These are phyloP conservation scores for Powellomyces hirtus DNA, from an alignment of 192 early-diverging fungal species.

Conservation along the genomic window DNA sequence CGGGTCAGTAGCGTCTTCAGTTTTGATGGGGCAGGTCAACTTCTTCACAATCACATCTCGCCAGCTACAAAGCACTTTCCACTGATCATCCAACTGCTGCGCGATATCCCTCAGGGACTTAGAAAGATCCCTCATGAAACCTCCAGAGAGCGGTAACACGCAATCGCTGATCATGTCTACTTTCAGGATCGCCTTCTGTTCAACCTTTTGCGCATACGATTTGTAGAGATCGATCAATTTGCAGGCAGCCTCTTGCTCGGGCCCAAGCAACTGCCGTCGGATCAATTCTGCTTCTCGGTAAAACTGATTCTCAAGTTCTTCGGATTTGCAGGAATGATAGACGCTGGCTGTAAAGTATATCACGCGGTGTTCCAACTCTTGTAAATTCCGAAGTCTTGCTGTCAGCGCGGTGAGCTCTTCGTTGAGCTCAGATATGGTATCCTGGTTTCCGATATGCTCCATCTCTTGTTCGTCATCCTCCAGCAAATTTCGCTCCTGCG, in stretches of 20 bases:
- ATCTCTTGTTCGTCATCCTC: not conserved
- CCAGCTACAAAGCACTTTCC: constrained; percentile 20
- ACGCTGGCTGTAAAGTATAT: constrained; percentile 61
- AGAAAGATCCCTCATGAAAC: not conserved
- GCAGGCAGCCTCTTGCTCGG: constrained; percentile 1
- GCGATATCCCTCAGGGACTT: not conserved
- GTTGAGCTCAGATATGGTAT: not conserved
- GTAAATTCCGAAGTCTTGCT: not conserved
- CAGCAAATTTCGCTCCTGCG: not conserved
- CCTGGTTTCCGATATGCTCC: not conserved
- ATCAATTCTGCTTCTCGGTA: constrained; percentile 36
- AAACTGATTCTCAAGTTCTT: constrained; percentile 42
- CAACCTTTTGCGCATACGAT: not conserved
- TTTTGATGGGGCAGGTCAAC: not conserved
- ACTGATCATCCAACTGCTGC: constrained; percentile 21
- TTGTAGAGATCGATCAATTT: constrained; percentile 1
- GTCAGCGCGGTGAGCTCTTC: constrained; percentile 2
- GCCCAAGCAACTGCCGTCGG: constrained; percentile 22
- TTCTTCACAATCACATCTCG: constrained; percentile 24
- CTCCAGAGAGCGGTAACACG: not conserved
- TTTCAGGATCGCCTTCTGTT: not conserved
- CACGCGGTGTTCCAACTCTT: constrained; percentile 54
- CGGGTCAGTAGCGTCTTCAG: not conserved
- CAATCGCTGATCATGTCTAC: not conserved
- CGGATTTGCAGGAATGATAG: constrained; percentile 47